These are phyloP conservation scores for Claviceps maximensis DNA, from an alignment of 2,329 filamentous ascomycete genomes.

Conservation along the genomic window DNA sequence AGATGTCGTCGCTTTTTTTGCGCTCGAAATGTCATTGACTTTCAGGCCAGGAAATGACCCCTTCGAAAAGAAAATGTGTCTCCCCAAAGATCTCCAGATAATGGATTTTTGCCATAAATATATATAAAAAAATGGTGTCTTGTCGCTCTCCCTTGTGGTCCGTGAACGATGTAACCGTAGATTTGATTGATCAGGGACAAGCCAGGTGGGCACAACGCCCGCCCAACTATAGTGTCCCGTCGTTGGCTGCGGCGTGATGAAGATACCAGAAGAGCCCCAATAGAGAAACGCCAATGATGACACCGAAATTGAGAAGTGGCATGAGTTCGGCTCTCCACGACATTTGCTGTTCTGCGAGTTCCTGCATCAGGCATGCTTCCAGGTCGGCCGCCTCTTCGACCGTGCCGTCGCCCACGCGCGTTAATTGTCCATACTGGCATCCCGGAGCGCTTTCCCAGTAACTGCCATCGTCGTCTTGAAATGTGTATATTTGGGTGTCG, in stretches of 20 bases:
- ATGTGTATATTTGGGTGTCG: constrained; percentile 39
- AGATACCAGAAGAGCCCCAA: constrained; percentile 37
- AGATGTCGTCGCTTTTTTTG: too few species aligned
- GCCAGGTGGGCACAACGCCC: constrained; percentile 11
- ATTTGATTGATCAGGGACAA: constrained; percentile 15
- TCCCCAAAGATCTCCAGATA: too few species aligned
- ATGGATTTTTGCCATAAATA: too few species aligned
- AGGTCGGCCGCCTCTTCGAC: constrained; percentile 15
- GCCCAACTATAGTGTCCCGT: constrained; percentile 4
- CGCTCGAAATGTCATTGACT: too few species aligned
- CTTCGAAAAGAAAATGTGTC: too few species aligned
- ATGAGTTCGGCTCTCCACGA: constrained; percentile 39
- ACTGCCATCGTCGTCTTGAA: constrained; percentile 33
- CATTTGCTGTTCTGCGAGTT: constrained; percentile 14
- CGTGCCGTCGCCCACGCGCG: constrained; percentile 21
- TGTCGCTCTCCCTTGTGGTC: too few species aligned
- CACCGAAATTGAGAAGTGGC: constrained; percentile 45
- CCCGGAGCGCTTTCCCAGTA: constrained; percentile 38
- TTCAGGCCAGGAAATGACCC: too few species aligned
- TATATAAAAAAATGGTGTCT: too few species aligned
- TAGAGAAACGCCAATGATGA: constrained; percentile 38
- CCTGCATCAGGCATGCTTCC: constrained; percentile 18
- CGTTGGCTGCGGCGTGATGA: constrained; percentile 15
- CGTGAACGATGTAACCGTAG: too few species aligned
- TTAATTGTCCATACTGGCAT: constrained; percentile 33